Conservation (phyloP, 2,329 filamentous ascomycete genomes). For the Paecilomyces variotii region DNA sequence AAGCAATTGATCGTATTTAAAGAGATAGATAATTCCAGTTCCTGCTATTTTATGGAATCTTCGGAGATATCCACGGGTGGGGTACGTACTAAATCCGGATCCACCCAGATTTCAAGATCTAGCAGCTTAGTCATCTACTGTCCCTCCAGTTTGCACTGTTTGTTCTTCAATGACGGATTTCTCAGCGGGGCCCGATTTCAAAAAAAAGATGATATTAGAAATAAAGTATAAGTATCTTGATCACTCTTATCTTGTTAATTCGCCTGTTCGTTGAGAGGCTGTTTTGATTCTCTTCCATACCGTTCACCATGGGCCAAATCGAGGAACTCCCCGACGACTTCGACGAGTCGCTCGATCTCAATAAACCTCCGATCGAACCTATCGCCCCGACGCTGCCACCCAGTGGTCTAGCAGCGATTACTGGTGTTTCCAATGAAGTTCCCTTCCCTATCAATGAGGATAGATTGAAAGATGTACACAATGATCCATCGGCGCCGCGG, state of each 20-base stretch:
- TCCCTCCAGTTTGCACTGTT: not conserved
- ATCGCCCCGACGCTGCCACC: conserved; percentile 1
- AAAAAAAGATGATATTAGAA: not conserved
- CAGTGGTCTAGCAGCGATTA: conserved; percentile 6
- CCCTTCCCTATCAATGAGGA: conserved; percentile 34
- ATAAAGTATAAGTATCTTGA: not conserved
- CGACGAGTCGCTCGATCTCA: conserved; percentile 38
- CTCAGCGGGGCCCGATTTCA: not conserved
- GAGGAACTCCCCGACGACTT: conserved; percentile 46
- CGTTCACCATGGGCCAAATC: conserved; percentile 42
- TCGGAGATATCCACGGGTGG: not conserved
- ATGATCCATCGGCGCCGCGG: conserved; percentile 29
- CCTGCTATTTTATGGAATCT: no score
- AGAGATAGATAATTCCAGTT: no score
- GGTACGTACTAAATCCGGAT: not conserved
- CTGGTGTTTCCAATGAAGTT: conserved; percentile 19
- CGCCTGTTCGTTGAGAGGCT: not conserved
- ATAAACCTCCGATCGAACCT: conserved; percentile 19
- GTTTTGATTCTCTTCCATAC: not conserved
- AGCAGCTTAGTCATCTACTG: not conserved
- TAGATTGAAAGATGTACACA: conserved; percentile 20
- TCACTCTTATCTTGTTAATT: not conserved
- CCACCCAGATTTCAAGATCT: not conserved
- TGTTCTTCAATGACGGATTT: not conserved
- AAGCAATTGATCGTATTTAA: no score